Evolutionary conservation across 129 eudicot genomes (phyloP).

Genomic region (Helichrysum umbraculigerum): DNA sequence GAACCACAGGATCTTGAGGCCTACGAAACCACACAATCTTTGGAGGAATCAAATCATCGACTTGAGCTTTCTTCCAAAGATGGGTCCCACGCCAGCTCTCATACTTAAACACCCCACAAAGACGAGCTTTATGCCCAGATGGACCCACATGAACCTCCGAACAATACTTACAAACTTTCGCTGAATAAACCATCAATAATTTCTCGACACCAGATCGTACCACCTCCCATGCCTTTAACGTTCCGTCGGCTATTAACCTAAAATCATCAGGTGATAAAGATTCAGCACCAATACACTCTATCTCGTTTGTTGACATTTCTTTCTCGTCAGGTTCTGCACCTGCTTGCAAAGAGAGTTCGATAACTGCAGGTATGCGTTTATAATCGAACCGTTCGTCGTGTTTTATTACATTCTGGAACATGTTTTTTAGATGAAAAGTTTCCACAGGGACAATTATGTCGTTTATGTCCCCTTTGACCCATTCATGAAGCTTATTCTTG

Average conservation of each 20-base stretch:
- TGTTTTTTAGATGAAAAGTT: constrained; percentile 60
- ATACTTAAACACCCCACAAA: constrained; percentile 80
- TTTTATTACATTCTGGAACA: constrained; percentile 59
- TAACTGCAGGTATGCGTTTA: constrained; percentile 78
- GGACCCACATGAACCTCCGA: constrained; percentile 92
- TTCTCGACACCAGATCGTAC: constrained; percentile 67
- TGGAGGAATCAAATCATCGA: constrained; percentile 78
- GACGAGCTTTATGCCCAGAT: constrained; percentile 93
- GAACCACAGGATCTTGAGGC: constrained; percentile 80
- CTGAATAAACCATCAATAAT: constrained; percentile 67
- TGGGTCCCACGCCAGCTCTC: constrained; percentile 81
- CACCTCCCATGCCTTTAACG: constrained; percentile 77
- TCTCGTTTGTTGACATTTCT: constrained; percentile 12
- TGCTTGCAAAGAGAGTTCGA: constrained; percentile 82
- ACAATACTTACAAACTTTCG: constrained; percentile 75
- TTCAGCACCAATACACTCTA: constrained; percentile 26
- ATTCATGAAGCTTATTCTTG: constrained; percentile 62
- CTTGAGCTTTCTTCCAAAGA: constrained; percentile 75
- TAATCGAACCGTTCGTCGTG: constrained; percentile 80
- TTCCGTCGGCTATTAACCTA: constrained; percentile 41
- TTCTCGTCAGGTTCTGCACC: constrained; percentile 52
- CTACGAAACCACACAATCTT: constrained; percentile 75
- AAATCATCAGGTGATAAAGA: constrained; percentile 46
- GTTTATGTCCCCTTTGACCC: constrained; percentile 63
- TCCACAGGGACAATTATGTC: constrained; percentile 82